These are phyloP conservation scores for Plasmodium berghei DNA, from an alignment of 169 alveolate genomes.

Conservation along the genomic window DNA sequence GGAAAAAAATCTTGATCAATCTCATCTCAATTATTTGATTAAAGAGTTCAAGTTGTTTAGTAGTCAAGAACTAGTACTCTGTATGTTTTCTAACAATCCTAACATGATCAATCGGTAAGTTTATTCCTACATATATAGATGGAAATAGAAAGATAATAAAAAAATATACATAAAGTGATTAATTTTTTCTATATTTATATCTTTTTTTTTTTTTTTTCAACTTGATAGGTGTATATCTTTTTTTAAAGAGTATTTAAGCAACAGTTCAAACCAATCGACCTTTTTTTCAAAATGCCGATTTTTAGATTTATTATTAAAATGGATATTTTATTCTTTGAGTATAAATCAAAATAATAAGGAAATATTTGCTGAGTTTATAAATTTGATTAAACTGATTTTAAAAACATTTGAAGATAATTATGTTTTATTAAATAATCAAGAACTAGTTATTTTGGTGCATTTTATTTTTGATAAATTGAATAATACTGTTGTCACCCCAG, in stretches of 20 bases:
- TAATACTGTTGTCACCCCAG: conserved; percentile 14
- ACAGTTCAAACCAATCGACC: conserved; percentile 52
- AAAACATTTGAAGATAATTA: conserved; percentile 71
- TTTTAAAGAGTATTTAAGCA: conserved; percentile 62
- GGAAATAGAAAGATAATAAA: not conserved
- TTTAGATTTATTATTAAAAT: conserved; percentile 50
- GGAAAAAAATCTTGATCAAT: conserved; percentile 48
- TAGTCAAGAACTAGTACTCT: conserved; percentile 11
- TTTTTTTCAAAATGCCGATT: conserved; percentile 55
- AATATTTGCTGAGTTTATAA: conserved; percentile 13
- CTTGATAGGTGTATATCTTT: conserved; percentile 44
- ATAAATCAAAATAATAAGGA: conserved; percentile 44
- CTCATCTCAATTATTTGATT: conserved; percentile 49
- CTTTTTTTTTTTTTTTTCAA: not conserved
- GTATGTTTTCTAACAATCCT: conserved; percentile 58
- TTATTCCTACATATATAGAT: not conserved
- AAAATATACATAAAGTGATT: not conserved
- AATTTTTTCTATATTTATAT: not conserved
- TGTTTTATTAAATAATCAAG: conserved; percentile 39
- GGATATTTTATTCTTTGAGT: conserved; percentile 43
- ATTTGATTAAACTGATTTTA: conserved; percentile 41
- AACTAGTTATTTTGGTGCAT: conserved; percentile 27
- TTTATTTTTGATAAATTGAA: conserved; percentile 46
- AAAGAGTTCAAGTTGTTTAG: conserved; percentile 57
- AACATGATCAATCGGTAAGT: conserved; percentile 46